phyloP scores from a whole-genome alignment of 225 moss, liverwort and hornwort species.

The Pseudoscleropodium purum region DNA sequence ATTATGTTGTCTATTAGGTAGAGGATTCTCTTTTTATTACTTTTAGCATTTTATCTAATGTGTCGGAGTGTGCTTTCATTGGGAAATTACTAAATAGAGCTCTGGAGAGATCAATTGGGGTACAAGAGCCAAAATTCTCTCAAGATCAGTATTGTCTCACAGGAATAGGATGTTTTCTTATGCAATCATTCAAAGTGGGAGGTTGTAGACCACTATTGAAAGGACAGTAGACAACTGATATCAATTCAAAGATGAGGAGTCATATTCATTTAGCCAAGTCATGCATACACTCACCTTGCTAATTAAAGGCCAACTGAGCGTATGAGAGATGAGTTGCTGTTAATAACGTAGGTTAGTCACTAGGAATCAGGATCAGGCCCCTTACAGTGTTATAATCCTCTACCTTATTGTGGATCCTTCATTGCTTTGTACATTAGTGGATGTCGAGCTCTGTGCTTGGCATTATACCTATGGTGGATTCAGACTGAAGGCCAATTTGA shows the following conservation, averaged over 20 bases:
- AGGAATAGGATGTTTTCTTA: neutral
- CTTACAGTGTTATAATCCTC: neutral
- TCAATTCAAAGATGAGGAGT: neutral
- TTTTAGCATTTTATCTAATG: neutral
- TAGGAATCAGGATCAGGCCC: neutral
- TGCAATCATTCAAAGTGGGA: neutral
- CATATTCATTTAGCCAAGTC: neutral
- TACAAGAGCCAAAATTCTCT: neutral
- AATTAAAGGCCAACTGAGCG: neutral
- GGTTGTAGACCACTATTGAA: neutral
- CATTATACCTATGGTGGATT: neutral
- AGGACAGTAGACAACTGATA: neutral
- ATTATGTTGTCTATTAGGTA: neutral
- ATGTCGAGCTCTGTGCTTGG: neutral
- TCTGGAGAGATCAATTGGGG: neutral
- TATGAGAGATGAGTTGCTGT: neutral
- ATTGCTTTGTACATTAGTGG: neutral
- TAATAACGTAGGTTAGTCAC: neutral
- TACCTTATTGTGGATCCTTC: neutral
- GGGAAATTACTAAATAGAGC: neutral
- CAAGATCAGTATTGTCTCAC: neutral
- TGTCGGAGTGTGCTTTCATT: neutral
- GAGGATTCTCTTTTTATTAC: neutral
- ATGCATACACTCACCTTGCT: neutral
- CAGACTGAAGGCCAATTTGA: neutral